These are phyloP conservation scores for Hamamelis virginiana DNA, from an alignment of 164 flowering plant genomes.

Conservation along the genomic window DNA sequence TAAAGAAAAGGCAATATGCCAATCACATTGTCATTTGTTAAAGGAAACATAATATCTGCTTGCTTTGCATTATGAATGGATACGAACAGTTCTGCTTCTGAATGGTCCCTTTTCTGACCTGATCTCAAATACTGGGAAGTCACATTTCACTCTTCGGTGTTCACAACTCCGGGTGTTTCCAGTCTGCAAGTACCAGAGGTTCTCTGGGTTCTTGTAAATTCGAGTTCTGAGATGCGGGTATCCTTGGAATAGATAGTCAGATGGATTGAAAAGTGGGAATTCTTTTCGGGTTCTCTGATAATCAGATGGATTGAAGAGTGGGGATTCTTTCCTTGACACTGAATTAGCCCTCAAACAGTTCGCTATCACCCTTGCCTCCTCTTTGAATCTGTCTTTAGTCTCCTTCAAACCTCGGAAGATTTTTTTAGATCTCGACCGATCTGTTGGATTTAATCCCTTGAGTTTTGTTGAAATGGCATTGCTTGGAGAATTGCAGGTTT, in stretches of 20 bases:
- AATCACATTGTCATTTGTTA: background rate
- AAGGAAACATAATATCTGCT: background rate
- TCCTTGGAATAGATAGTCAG: slow-evolving; percentile 17
- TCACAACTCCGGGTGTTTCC: slow-evolving; percentile 6
- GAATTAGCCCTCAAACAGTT: slow-evolving; percentile 40
- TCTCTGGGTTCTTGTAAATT: slow-evolving; percentile 23
- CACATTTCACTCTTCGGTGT: slow-evolving; percentile 26
- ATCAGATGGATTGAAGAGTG: slow-evolving; percentile 47
- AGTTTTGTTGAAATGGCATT: slow-evolving; percentile 4
- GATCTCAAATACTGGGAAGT: slow-evolving; percentile 45
- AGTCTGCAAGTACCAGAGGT: slow-evolving; percentile 22
- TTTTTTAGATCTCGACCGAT: slow-evolving; percentile 17
- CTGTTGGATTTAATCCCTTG: slow-evolving; percentile 6
- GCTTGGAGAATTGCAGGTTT: slow-evolving; percentile 6
- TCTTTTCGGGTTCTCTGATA: slow-evolving; percentile 20
- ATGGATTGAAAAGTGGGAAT: slow-evolving; percentile 30
- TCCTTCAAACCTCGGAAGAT: slow-evolving; percentile 30
- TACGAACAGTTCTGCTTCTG: slow-evolving; percentile 25
- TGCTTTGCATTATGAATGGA: slow-evolving; percentile 13
- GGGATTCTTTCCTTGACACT: slow-evolving; percentile 36
- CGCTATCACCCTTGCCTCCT: slow-evolving; percentile 58
- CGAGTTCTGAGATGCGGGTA: slow-evolving; percentile 28
- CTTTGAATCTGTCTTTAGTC: slow-evolving; percentile 48
- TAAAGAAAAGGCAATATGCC: background rate
- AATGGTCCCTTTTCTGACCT: slow-evolving; percentile 25